These are phyloP conservation scores for Helminthosporium solani DNA, from an alignment of 2,329 filamentous ascomycete species.

Conservation along the genomic window DNA sequence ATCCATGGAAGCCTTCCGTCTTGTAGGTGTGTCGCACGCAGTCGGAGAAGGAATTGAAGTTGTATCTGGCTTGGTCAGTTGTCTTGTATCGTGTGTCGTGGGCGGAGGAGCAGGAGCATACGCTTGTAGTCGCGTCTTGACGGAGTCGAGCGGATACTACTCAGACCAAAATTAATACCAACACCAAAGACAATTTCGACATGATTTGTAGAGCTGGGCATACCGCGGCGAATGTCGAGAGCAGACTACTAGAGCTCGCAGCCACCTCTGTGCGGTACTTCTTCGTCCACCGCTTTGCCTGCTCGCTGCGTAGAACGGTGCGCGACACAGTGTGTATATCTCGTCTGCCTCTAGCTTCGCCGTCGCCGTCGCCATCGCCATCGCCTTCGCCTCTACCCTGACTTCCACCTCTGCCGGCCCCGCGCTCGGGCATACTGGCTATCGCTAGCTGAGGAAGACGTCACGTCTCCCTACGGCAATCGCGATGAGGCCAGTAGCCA, in stretches of 20 bases:
- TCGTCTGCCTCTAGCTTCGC: constrained; percentile 40
- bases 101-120: constrained; percentile 24
- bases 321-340: constrained; percentile 42
- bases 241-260: constrained; percentile 72
- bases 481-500: constrained; percentile 57
- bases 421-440: constrained; percentile 47
- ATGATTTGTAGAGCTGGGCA: constrained; percentile 17
- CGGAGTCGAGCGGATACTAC: constrained; percentile 83
- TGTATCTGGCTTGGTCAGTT: constrained; percentile 53
- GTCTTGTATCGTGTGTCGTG: too few relatives aligned
- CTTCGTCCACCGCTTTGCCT: constrained; percentile 63
- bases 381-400: too few relatives aligned
- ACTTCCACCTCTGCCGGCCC: too few relatives aligned
- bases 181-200: too few relatives aligned
- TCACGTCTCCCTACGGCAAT: constrained; percentile 60
- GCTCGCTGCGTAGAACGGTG: constrained; percentile 41
- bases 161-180: too few relatives aligned
- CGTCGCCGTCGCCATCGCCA: too few relatives aligned
- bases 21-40: constrained; percentile 74
- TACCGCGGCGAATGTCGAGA: constrained; percentile 74
- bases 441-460: constrained; percentile 54
- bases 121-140: constrained; percentile 88
- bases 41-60: constrained; percentile 71
- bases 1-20: constrained; percentile 51
- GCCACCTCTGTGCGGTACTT: constrained; percentile 78